Base-by-base conservation (phyloP, 371 early-diverging fungal species). In the Phascolomyces articulosus region DNA sequence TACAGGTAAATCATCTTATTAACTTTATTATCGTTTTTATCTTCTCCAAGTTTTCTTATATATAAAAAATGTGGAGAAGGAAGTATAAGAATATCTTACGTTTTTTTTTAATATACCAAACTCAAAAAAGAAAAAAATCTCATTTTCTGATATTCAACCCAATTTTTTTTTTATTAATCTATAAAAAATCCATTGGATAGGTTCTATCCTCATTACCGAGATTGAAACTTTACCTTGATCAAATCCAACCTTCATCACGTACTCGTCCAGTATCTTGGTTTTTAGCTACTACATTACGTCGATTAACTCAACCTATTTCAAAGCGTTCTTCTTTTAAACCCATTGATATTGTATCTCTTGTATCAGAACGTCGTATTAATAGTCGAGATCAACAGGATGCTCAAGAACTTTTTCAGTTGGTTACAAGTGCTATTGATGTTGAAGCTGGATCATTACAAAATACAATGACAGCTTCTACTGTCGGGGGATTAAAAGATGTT, bases 321-420 rank as follows among this genome's bases (percentile, higher is more conserved):
- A 64, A 69, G 34, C 63, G 70, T 4, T 49, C 63, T 0, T 49
- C 73, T n/a, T 78, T 82, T 49, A 58, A 67, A 23, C 80, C 83
- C 0, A 63, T 31, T 4, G 78, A 73, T 11, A 60, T 82, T 29
- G 72, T 79, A 0, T 54, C 61, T 0, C 68, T 73, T 27, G 54
- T 82, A 55, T 64, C 62, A n/a, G 34, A 75, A 27, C 68, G 64
- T 38, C 71, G 67, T 10, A 66, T 90, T 20, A 80, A 85, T 65
- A 89, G 90, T 66, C 84, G 81, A 62, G 90, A 90, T 65, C 93
- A 93, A 61, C 90, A 96, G 80, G 97, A 97, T 70, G 97, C 97
- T 2, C 97, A 97, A 69, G 97, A 97, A 70, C 81, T 95, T 7
- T 92, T 95, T 61, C 93, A 95, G 65, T 73, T 94, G 1, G 80